Evolutionary conservation across 2,329 filamentous ascomycete species (phyloP).

Genomic region (Emydomyces testavorans): DNA sequence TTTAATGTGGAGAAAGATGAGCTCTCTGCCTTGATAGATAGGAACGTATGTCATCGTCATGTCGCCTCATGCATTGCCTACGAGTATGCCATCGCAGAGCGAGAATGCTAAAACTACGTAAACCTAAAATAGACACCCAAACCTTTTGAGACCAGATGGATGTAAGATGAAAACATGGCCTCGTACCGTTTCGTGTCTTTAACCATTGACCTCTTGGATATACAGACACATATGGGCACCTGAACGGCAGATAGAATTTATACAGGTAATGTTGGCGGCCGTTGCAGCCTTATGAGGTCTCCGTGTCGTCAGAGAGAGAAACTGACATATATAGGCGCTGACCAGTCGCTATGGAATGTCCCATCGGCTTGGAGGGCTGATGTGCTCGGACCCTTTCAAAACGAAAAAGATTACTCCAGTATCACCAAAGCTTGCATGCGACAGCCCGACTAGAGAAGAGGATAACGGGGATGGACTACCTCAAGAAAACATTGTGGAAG

Average conservation of each 20-base stretch:
- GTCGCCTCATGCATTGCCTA: neutral
- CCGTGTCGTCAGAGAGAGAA: neutral
- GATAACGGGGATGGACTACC: neutral
- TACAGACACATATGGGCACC: constrained; percentile 59
- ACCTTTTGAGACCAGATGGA: constrained; percentile 54
- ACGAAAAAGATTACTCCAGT: constrained; percentile 17
- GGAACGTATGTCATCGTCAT: constrained; percentile 22
- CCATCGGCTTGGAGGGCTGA: constrained; percentile 51
- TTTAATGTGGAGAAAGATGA: constrained; percentile 29
- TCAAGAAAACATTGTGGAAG: neutral
- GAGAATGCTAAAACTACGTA: neutral
- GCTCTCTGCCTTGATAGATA: constrained; percentile 25
- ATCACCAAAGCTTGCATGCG: constrained; percentile 15
- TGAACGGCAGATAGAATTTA: constrained; percentile 45
- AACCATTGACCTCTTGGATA: neutral
- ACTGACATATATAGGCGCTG: constrained; percentile 31
- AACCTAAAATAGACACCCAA: constrained; percentile 31
- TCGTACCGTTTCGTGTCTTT: neutral
- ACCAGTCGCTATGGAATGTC: constrained; percentile 57
- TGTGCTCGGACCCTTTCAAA: constrained; percentile 44
- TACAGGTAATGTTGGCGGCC: constrained; percentile 32
- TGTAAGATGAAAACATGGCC: constrained; percentile 38
- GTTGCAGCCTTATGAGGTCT: neutral
- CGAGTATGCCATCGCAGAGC: neutral
- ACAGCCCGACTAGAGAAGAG: neutral